Evolutionary conservation across 2,329 filamentous ascomycete species (phyloP).

Genomic region (Pestalotiopsis sp.): DNA sequence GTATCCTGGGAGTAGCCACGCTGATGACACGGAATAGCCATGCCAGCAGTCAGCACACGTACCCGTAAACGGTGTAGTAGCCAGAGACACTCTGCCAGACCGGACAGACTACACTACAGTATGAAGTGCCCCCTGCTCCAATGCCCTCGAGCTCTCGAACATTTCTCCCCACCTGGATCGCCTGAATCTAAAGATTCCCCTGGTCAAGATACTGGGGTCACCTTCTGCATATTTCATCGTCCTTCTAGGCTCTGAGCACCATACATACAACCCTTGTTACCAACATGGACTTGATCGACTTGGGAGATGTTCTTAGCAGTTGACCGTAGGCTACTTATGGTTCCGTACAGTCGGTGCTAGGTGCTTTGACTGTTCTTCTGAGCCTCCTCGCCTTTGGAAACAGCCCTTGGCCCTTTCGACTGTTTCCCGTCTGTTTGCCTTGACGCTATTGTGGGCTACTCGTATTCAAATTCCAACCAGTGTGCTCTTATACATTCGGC

Average conservation of each 20-base stretch:
- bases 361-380: neutral
- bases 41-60: conserved; percentile 1
- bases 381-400: neutral
- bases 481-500: neutral
- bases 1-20: neutral
- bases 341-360: neutral
- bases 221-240: neutral
- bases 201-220: neutral
- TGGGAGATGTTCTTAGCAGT: neutral
- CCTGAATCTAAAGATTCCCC: neutral
- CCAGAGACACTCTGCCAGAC: neutral
- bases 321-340: neutral
- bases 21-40: neutral
- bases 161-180: neutral
- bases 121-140: neutral
- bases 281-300: neutral
- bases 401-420: neutral
- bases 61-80: neutral
- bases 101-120: neutral
- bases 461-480: neutral
- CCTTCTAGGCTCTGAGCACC: neutral
- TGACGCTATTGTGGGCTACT: too few species aligned
- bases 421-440: neutral
- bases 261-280: neutral
- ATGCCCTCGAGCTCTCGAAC: neutral